Evolutionary conservation across 345 rosid species (phyloP).

Genomic region (Garcia nutans): DNA sequence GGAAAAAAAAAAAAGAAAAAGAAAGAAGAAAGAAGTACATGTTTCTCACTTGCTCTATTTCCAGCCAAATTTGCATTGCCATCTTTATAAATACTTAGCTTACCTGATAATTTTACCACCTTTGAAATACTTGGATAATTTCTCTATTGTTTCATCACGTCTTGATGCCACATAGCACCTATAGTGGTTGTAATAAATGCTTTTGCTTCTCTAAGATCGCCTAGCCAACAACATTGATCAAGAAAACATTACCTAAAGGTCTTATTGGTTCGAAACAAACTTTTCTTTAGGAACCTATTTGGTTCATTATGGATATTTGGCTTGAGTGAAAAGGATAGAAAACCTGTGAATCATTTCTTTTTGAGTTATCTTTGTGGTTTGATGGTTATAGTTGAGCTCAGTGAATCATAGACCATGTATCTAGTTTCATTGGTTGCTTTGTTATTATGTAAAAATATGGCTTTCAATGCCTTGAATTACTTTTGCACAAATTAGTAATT

Average conservation of each 20-base stretch:
- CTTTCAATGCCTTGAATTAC: not conserved
- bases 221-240: not conserved
- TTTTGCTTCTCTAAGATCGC: not conserved
- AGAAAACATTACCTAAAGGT: not conserved
- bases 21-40: too few species aligned
- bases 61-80: not conserved
- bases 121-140: too few species aligned
- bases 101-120: too few species aligned
- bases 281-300: not conserved
- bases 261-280: not conserved
- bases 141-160: too few species aligned
- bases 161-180: too few species aligned
- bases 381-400: not conserved
- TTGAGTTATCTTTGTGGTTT: not conserved
- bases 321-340: not conserved
- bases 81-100: not conserved
- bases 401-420: not conserved
- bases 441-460: not conserved
- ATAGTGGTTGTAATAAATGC: not conserved
- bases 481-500: not conserved
- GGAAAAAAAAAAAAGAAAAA: not conserved
- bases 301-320: not conserved
- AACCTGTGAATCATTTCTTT: not conserved
- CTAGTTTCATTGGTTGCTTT: too few species aligned
- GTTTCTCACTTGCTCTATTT: not conserved